phyloP scores from a whole-genome alignment of 805 yeast genomes.

The Cyberlindnera bimundalis region DNA sequence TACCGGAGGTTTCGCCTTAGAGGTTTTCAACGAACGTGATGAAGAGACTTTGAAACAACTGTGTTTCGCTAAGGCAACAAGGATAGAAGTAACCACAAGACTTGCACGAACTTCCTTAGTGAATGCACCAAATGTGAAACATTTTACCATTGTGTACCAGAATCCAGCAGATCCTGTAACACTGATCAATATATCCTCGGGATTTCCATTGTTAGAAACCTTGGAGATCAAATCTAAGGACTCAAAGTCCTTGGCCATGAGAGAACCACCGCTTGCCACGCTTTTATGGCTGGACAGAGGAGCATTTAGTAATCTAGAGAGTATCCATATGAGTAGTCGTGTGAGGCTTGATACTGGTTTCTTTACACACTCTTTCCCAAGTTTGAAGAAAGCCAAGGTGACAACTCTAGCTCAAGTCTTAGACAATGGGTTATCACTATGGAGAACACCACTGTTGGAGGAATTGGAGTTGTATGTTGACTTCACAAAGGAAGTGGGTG shows the following conservation, averaged over 20 bases:
- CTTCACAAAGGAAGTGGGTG: constrained; percentile 4
- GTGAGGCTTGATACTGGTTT: constrained; percentile 6
- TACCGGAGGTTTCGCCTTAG: constrained; percentile 1
- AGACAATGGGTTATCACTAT: constrained; percentile 4
- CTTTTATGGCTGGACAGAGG: constrained; percentile 7
- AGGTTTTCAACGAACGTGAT: constrained; percentile 31
- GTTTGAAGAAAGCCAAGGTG: constrained; percentile 4
- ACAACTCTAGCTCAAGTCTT: constrained; percentile 3
- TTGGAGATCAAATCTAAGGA: constrained; percentile 6
- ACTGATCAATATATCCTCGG: constrained; percentile 1
- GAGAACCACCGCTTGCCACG: constrained; percentile 6
- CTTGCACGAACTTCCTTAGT: background rate
- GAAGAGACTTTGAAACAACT: constrained; percentile 45
- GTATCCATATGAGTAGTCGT: constrained; percentile 8
- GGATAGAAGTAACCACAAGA: background rate
- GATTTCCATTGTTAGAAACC: constrained; percentile 1
- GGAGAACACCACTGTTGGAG: constrained; percentile 7
- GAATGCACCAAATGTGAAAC: background rate
- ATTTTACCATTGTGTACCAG: constrained; percentile 5
- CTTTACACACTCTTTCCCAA: constrained; percentile 9
- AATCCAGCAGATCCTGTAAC: constrained; percentile 1
- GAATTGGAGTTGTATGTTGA: constrained; percentile 7
- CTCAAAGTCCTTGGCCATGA: constrained; percentile 1
- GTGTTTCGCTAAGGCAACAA: background rate
- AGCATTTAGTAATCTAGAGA: constrained; percentile 2